Percentiles rank a stretch among this genome's conserved stretches.
Evolutionary conservation across 352 stramenopile genomes (phyloP).

Genomic region (Globisporangium okanoganense): DNA sequence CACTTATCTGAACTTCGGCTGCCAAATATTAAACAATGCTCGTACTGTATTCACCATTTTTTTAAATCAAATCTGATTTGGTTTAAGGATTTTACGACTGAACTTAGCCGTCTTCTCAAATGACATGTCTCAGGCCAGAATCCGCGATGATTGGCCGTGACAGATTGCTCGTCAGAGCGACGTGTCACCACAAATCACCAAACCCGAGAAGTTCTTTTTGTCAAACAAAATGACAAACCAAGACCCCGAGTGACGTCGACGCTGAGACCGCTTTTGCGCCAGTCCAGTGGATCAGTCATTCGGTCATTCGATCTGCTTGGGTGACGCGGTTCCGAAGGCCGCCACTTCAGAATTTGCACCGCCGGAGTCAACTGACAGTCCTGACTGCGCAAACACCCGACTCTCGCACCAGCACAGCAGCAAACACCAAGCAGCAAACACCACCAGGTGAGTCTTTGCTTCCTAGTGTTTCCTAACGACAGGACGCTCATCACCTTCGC

Average conservation of each 20-base stretch:
- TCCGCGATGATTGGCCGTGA: constrained; percentile 4
- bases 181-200: neutral
- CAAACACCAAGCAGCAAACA: neutral
- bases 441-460: constrained; percentile 2
- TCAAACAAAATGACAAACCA: constrained; percentile 1
- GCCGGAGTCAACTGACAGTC: neutral
- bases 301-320: too few relatives aligned
- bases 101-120: too few relatives aligned
- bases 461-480: neutral
- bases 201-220: neutral
- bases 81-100: too few relatives aligned
- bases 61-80: too few relatives aligned
- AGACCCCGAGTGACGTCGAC: constrained; percentile 2
- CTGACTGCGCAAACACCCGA: constrained; percentile 6
- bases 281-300: neutral
- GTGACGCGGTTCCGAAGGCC: neutral
- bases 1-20: too few relatives aligned
- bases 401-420: neutral
- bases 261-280: neutral
- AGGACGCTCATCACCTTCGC: neutral
- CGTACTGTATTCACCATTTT: too few relatives aligned
- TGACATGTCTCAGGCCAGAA: too few relatives aligned
- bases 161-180: neutral
- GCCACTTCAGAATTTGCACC: constrained; percentile 7
- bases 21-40: too few relatives aligned